Percentiles rank a stretch among this genome's conserved stretches.
Conservation (phyloP, 2,329 filamentous ascomycete species). For the Fusarium brachygibbosum region DNA sequence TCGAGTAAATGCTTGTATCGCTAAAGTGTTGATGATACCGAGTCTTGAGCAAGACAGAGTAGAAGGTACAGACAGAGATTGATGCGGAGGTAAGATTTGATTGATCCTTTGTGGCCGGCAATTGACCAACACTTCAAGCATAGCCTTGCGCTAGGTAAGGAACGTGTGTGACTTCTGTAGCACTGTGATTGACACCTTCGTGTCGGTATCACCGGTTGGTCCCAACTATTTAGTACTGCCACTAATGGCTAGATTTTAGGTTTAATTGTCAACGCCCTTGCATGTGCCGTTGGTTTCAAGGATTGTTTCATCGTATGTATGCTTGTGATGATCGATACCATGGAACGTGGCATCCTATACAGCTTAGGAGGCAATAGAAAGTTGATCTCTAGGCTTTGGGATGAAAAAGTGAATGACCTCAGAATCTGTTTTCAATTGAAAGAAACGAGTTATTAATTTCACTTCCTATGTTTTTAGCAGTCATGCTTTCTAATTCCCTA, state of each 20-base stretch:
- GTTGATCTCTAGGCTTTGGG: background rate
- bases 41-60: background rate
- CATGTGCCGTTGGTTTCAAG: background rate
- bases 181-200: slow-evolving; percentile 6
- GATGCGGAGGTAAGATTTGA: slow-evolving; percentile 3
- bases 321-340: background rate
- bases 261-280: background rate
- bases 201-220: slow-evolving; percentile 2
- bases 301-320: background rate
- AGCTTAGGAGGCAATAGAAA: background rate
- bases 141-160: slow-evolving; percentile 11
- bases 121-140: slow-evolving; percentile 2
- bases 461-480: background rate
- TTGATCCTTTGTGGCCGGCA: background rate
- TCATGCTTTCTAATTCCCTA: background rate
- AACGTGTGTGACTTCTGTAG: background rate
- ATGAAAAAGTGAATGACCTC: background rate
- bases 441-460: background rate
- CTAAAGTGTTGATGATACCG: background rate
- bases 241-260: background rate
- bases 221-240: background rate
- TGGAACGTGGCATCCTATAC: background rate
- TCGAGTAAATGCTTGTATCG: background rate
- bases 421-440: background rate
- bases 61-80: background rate